Percentiles rank a stretch among this genome's conserved stretches.
These are phyloP conservation scores for Tuctoria greenei DNA, from an alignment of 176 grass and related monocot genomes.

Conservation along the genomic window DNA sequence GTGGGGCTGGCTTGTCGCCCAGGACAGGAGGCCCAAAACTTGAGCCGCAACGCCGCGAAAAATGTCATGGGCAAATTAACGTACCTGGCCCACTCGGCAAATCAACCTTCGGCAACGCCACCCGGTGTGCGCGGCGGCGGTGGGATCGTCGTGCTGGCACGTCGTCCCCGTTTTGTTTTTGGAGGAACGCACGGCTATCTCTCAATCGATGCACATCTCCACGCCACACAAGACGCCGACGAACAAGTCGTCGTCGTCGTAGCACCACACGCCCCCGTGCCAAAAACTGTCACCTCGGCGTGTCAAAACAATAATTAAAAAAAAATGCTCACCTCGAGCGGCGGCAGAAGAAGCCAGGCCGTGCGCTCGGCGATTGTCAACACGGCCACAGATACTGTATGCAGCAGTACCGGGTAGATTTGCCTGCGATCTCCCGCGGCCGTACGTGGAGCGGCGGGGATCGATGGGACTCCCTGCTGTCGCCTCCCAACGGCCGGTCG, in stretches of 20 bases:
- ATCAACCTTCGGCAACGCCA: neutral
- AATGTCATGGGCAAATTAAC: neutral
- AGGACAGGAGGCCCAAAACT: neutral
- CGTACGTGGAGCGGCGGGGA: neutral
- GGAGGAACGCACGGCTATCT: too few species aligned
- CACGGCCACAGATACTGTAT: neutral
- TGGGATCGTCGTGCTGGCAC: too few species aligned
- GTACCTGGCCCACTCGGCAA: neutral
- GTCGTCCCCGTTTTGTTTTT: neutral
- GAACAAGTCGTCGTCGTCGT: too few species aligned
- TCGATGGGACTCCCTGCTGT: neutral
- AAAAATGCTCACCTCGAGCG: too few species aligned
- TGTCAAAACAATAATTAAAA: too few species aligned
- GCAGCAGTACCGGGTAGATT: neutral
- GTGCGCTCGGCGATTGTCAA: neutral
- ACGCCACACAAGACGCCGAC: too few species aligned
- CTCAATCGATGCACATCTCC: too few species aligned
- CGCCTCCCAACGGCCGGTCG: neutral
- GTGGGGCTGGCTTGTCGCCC: neutral
- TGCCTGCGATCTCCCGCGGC: neutral
- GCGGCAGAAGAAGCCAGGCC: neutral
- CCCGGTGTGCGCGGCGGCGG: too few species aligned
- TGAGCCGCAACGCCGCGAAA: constrained; percentile 23
- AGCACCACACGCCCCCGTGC: too few species aligned
- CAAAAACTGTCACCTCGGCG: too few species aligned